phyloP scores from a whole-genome alignment of 805 yeast genomes.

The Candida adriatica region DNA sequence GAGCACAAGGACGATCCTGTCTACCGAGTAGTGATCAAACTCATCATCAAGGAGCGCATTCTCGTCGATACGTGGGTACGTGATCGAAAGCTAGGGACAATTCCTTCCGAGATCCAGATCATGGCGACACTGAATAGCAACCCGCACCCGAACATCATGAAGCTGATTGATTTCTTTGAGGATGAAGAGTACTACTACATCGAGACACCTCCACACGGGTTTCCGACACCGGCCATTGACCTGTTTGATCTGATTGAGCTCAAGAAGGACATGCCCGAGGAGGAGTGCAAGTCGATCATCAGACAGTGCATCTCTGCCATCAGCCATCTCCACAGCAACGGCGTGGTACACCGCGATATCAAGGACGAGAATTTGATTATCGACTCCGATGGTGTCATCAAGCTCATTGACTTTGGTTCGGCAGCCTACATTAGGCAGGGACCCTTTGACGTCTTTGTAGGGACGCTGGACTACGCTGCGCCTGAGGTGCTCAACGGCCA shows the following conservation, averaged over 20 bases:
- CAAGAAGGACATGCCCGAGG: slow-evolving; percentile 71
- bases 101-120: slow-evolving; percentile 93
- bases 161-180: slow-evolving; percentile 86
- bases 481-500: slow-evolving; percentile 91
- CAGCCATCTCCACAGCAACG: slow-evolving; percentile 73
- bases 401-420: slow-evolving; percentile 90
- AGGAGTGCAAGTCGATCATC: slow-evolving; percentile 72
- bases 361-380: slow-evolving; percentile 93
- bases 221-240: slow-evolving; percentile 80
- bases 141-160: slow-evolving; percentile 85
- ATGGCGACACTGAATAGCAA: slow-evolving; percentile 71
- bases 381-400: slow-evolving; percentile 72
- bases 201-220: slow-evolving; percentile 87
- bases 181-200: slow-evolving; percentile 85
- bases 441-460: slow-evolving; percentile 95
- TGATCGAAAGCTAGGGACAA: slow-evolving; percentile 83
- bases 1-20: slow-evolving; percentile 54
- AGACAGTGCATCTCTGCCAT: slow-evolving; percentile 75
- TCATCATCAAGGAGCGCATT: slow-evolving; percentile 87
- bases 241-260: slow-evolving; percentile 88
- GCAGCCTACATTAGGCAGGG: slow-evolving; percentile 89
- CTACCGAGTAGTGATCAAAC: slow-evolving; percentile 73
- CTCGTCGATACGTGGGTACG: slow-evolving; percentile 97
- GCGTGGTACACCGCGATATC: slow-evolving; percentile 89
- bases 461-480: slow-evolving; percentile 95